phyloP scores from a whole-genome alignment of 495 filamentous ascomycete genomes.

The Pseudotulostoma volvatum region DNA sequence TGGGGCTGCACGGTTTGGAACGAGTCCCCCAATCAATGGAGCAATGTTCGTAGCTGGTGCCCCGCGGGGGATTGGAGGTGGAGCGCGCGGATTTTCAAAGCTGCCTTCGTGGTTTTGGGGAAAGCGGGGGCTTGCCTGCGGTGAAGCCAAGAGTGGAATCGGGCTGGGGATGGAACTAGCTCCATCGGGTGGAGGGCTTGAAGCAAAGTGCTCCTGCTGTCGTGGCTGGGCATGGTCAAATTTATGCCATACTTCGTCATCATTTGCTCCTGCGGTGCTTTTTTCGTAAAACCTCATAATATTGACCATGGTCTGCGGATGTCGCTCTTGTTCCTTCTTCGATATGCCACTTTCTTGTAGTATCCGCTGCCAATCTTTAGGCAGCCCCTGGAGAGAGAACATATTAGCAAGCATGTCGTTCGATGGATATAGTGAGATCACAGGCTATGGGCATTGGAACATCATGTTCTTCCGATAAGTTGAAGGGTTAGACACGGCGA shows the following conservation, averaged over 20 bases:
- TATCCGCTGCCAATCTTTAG: constrained; percentile 94
- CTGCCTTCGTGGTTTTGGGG: constrained; percentile 80
- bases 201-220: constrained; percentile 33
- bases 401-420: too few species aligned
- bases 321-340: constrained; percentile 86
- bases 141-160: constrained; percentile 39
- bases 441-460: too few species aligned
- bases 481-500: too few species aligned
- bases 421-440: too few species aligned
- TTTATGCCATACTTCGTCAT: constrained; percentile 88
- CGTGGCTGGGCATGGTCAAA: constrained; percentile 67
- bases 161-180: constrained; percentile 6
- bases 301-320: constrained; percentile 85
- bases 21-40: constrained; percentile 18
- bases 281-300: constrained; percentile 95
- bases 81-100: constrained; percentile 91
- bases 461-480: too few species aligned
- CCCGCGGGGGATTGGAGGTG: constrained; percentile 70
- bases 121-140: constrained; percentile 82
- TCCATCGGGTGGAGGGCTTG: constrained; percentile 11
- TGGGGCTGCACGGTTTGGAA: constrained; percentile 29
- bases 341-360: constrained; percentile 93
- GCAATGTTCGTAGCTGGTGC: constrained; percentile 10
- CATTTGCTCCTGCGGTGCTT: constrained; percentile 58
- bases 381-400: constrained; percentile 48